Conservation (phyloP, 2,329 filamentous ascomycete genomes). For the Calycina herbarum region DNA sequence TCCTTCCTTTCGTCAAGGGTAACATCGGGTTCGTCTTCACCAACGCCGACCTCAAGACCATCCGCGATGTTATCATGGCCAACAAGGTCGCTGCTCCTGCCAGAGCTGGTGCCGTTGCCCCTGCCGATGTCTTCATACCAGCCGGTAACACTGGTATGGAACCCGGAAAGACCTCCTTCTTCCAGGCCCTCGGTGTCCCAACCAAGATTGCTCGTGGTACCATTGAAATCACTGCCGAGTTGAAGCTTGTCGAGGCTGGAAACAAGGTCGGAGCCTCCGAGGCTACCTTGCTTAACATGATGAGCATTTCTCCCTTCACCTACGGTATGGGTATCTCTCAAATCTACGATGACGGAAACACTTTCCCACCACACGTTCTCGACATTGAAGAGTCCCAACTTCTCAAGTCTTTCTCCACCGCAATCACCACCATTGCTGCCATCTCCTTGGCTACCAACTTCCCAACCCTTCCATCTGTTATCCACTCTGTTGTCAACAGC, state of each 20-base stretch:
- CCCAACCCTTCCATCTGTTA: slow-evolving; percentile 93
- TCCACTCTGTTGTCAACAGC: slow-evolving; percentile 93
- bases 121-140: slow-evolving; percentile 89
- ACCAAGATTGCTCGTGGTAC: slow-evolving; percentile 99
- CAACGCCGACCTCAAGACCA: slow-evolving; percentile 89
- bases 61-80: slow-evolving; percentile 89
- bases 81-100: slow-evolving; percentile 98
- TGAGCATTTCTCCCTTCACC: slow-evolving; percentile 99
- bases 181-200: slow-evolving; percentile 99
- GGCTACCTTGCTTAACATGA: slow-evolving; percentile 98
- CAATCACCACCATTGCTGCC: slow-evolving; percentile 82
- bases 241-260: slow-evolving; percentile 94
- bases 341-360: slow-evolving; percentile 97
- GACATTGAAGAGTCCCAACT: slow-evolving; percentile 96
- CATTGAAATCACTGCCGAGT: slow-evolving; percentile 98
- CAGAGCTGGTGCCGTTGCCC: slow-evolving; percentile 95
- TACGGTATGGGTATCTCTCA: slow-evolving; percentile 96
- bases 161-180: slow-evolving; percentile 99
- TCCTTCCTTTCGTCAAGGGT: slow-evolving; percentile 92
- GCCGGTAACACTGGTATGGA: slow-evolving; percentile 99
- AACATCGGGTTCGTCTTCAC: slow-evolving; percentile 99
- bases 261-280: slow-evolving; percentile 97
- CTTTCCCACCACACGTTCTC: slow-evolving; percentile 80
- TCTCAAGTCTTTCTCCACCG: slow-evolving; percentile 75
- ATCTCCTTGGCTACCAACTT: slow-evolving; percentile 92